Conservation (phyloP, 306 rosid genomes). For the Vigna mungo region DNA sequence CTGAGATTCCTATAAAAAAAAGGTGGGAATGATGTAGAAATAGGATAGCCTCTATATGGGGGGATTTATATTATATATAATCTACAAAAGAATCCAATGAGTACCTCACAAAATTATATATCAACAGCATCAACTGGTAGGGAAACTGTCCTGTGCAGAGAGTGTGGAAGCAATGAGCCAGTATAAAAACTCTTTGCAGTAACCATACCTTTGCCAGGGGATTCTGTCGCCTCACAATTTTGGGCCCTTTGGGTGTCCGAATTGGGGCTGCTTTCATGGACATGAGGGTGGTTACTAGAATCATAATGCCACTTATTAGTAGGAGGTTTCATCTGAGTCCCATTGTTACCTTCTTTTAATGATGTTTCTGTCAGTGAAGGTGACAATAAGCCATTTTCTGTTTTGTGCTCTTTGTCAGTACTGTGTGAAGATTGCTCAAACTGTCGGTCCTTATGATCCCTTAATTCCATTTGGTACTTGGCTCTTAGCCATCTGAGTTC, state of each 20-base stretch:
- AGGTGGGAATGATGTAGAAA: conserved; percentile 19
- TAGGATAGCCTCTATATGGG: conserved; percentile 49
- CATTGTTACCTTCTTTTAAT: conserved; percentile 45
- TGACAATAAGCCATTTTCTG: conserved; percentile 45
- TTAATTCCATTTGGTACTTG: conserved; percentile 73
- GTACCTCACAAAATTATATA: conserved; percentile 55
- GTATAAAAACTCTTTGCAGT: conserved; percentile 50
- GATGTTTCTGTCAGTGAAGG: conserved; percentile 47
- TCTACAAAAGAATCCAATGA: conserved; percentile 60
- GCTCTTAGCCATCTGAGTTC: conserved; percentile 86
- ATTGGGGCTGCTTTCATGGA: conserved; percentile 58
- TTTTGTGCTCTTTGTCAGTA: conserved; percentile 43
- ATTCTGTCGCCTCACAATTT: conserved; percentile 56
- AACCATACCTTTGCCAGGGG: conserved; percentile 46
- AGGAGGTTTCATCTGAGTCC: conserved; percentile 40
- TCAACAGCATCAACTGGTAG: conserved; percentile 93
- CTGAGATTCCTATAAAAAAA: conserved; percentile 31
- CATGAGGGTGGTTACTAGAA: conserved; percentile 41
- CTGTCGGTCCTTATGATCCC: conserved; percentile 68
- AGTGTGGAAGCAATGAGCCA: conserved; percentile 65
- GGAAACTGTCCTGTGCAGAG: conserved; percentile 74
- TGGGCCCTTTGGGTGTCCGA: conserved; percentile 56
- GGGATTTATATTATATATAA: conserved; percentile 39
- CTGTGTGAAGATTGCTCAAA: conserved; percentile 47
- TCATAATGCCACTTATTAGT: conserved; percentile 37